phyloP scores from a whole-genome alignment of 108 stramenopile genomes.

The Skeletonema grethae region DNA sequence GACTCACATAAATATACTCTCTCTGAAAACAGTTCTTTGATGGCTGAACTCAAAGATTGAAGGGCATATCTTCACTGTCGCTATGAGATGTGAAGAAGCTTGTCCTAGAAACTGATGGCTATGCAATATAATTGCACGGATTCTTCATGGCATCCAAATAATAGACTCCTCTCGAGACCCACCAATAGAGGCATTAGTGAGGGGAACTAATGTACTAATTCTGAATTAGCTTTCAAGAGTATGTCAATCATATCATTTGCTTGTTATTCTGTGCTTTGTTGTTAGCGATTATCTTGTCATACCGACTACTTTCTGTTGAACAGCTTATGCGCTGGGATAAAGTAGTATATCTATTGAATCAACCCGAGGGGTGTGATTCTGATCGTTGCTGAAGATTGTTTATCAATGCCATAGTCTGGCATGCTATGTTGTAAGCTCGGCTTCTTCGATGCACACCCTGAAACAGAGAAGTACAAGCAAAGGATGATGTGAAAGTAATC shows the following conservation, averaged over 20 bases:
- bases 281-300: too few relatives aligned
- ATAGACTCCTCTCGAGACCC: constrained; percentile 4
- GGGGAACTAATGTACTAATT: background rate
- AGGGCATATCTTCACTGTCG: background rate
- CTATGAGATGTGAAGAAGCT: background rate
- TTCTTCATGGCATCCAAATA: background rate
- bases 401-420: too few relatives aligned
- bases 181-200: constrained; percentile 6
- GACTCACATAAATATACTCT: background rate
- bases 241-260: background rate
- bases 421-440: too few relatives aligned
- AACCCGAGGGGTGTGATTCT: too few relatives aligned
- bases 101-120: constrained; percentile 3
- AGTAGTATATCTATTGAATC: too few relatives aligned
- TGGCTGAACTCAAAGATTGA: constrained; percentile 3
- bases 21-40: background rate
- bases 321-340: too few relatives aligned
- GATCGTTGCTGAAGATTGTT: too few relatives aligned
- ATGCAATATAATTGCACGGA: constrained; percentile 1
- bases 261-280: background rate
- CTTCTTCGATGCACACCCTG: too few relatives aligned
- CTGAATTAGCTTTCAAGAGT: background rate
- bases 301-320: too few relatives aligned
- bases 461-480: too few relatives aligned
- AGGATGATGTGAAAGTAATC: too few relatives aligned